Base-by-base conservation (phyloP, 768 basidiomycete genomes). In the Leccinum incarnatum region DNA sequence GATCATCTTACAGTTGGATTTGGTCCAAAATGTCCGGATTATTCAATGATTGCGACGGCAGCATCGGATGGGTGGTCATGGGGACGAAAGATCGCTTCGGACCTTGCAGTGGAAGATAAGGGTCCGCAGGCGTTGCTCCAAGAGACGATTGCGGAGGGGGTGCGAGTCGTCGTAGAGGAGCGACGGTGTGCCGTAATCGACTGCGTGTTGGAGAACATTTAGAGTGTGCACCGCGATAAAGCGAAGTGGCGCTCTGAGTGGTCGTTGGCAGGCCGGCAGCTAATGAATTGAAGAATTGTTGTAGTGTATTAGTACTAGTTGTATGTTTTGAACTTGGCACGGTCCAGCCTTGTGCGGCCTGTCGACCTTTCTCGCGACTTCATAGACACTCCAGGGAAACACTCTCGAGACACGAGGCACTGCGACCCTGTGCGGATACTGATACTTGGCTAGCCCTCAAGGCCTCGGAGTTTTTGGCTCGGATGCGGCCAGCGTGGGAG, bases 1-100 rank as follows among this genome's bases (percentile, higher is more conserved):
- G 76, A 76, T 7, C 73, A 79, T 51, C 79, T 90, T 1, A 80
- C 84, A 7, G 79, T 85, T 12, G 85, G 86, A 0, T 88, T 90
- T 62, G 86, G 86, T 0, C 86, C 86, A 3, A 73, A 79, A 36
- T 74, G 75, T 57, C 86, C 87, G 0, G 85, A 89, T 64, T 85
- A 83, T 62, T 66, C 81, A 0, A 77, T 80, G 56, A 84, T 89
- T 46, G 88, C 88, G 0, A 81, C 81, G 2, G 87, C 87, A 0
- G 87, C 88, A 0, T 85, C 86, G 6, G 81, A 80, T 3, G 87
- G 87, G 1, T 89, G 88, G 87, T 84, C 78, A 0, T 86, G 83
- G 79, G 78, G 78, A 0, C 73, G 71, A 52, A 76, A 77, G 4
- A 67, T 79, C 12, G 76, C 74, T 10, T 69, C 64, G 17, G 62